phyloP scores from a whole-genome alignment of 805 yeast species.

The Wickerhamomyces alni region DNA sequence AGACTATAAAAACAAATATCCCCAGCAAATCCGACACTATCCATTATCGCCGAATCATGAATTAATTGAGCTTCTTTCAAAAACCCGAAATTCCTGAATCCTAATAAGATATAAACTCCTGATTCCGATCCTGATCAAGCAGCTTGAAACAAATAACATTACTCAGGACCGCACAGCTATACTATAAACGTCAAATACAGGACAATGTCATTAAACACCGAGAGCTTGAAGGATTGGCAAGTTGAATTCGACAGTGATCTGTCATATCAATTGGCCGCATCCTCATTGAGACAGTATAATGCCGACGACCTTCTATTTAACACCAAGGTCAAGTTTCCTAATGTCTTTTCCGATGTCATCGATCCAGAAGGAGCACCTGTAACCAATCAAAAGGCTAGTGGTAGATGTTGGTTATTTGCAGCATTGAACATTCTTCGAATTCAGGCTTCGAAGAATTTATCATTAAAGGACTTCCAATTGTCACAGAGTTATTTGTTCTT shows the following conservation, averaged over 20 bases:
- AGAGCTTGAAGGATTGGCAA: slow-evolving; percentile 17
- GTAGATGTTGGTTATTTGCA: slow-evolving; percentile 89
- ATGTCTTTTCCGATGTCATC: slow-evolving; percentile 20
- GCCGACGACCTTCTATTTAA: slow-evolving; percentile 28
- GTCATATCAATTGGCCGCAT: slow-evolving; percentile 27
- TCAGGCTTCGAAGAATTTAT: slow-evolving; percentile 53
- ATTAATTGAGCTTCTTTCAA: no score
- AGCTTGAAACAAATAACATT: background rate
- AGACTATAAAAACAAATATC: no score
- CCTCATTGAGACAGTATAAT: slow-evolving; percentile 28
- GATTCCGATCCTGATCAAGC: no score
- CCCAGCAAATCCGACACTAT: no score
- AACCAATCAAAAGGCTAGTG: slow-evolving; percentile 69
- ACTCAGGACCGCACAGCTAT: background rate
- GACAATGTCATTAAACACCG: background rate
- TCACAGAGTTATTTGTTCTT: slow-evolving; percentile 78
- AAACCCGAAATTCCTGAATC: no score
- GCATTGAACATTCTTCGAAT: slow-evolving; percentile 68
- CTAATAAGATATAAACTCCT: no score
- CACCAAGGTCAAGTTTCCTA: slow-evolving; percentile 12
- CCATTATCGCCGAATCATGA: no score
- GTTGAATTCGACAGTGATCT: slow-evolving; percentile 23
- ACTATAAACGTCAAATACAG: background rate
- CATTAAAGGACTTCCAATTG: slow-evolving; percentile 62
- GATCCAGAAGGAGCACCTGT: slow-evolving; percentile 53